A percentile compares a stretch with the other conserved stretches of the same genome.
phyloP scores from a whole-genome alignment of 331 rosid genomes.

The Quercus tomentella region DNA sequence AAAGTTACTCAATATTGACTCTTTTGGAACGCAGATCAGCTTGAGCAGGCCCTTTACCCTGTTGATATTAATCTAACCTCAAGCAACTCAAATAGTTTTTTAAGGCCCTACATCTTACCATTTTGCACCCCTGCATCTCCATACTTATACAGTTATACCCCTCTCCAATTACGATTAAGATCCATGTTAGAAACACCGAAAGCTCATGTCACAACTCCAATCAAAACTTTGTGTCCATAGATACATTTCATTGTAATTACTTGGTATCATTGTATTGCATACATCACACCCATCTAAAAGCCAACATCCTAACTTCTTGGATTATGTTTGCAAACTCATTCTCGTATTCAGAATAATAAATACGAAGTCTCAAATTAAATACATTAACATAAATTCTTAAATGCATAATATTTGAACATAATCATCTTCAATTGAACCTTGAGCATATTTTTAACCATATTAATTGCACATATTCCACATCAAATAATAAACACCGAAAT shows the following conservation, averaged over 20 bases:
- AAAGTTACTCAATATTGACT: neutral
- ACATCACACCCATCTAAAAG: neutral
- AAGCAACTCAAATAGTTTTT: neutral
- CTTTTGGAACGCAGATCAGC: neutral
- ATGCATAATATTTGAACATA: neutral
- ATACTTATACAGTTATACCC: neutral
- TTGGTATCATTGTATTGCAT: neutral
- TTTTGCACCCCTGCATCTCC: neutral
- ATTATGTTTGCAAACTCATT: too few relatives aligned
- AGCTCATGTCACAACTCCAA: neutral
- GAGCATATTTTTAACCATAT: neutral
- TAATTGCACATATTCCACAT: neutral
- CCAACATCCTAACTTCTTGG: too few relatives aligned
- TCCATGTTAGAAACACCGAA: neutral
- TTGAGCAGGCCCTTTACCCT: neutral
- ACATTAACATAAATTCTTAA: neutral
- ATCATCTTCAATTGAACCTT: too few relatives aligned
- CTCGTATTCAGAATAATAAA: neutral
- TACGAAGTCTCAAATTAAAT: neutral
- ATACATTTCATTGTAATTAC: neutral
- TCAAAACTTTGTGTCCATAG: neutral
- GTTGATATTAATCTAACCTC: neutral
- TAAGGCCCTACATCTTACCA: neutral
- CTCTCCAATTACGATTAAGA: neutral
- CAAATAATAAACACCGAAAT: conserved; percentile 5